Evolutionary conservation across 2,329 filamentous ascomycete species (phyloP), one percentile per base, ranked within the genome.

Genomic region (Arthrobotrys sphaeroides): DNA sequence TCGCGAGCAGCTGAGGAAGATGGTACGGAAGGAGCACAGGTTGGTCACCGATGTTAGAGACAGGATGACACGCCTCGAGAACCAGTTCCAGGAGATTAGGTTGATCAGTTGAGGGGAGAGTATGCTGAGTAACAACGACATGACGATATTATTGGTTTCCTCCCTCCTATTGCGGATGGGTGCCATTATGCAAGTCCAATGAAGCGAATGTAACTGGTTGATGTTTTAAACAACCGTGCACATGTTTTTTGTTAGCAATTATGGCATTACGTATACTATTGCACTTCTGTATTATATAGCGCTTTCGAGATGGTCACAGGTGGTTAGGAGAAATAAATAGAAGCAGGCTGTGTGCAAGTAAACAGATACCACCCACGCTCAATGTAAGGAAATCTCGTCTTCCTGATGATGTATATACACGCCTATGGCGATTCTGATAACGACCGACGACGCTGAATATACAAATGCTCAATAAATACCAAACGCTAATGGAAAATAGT

Each of bases 1-100:
- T 16, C 72, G 72, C 20, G 55, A 69, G 18, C 64, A 69, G 40
- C 47, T 75, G 20, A 59, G 64, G 6, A 75, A 75, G 40, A 75
- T 75, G 72, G 72, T 75, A 16, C 57, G 59, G 24, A 75, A 75
- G 22, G 72, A 75, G 42, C 72, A 75, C 16, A 43, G 65, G 31
- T 33, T 75, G 28, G 65, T 75, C 36, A 5, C 60, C 12, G 72
- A 75, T 36, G 69, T 68, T 40, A 24, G 64, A 33, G 69, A 75
- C 53, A 75, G 69, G 45, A 49, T 75, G 18, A 64, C 65, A 24
- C 47, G 65, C 57, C 49, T 75, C 3, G 72, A 75, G 42, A 18
- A 65, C 16, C 72, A 75, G 28, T 40, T 75, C 31, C 72, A 75
- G 26, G 72, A 75, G 33, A 51, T 75, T 57, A 65, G 62, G 22